Evolutionary conservation across 176 grass and related monocot species (phyloP), one percentile per base, ranked within the genome.

Genomic region (Rhipidocladum racemiflorum): DNA sequence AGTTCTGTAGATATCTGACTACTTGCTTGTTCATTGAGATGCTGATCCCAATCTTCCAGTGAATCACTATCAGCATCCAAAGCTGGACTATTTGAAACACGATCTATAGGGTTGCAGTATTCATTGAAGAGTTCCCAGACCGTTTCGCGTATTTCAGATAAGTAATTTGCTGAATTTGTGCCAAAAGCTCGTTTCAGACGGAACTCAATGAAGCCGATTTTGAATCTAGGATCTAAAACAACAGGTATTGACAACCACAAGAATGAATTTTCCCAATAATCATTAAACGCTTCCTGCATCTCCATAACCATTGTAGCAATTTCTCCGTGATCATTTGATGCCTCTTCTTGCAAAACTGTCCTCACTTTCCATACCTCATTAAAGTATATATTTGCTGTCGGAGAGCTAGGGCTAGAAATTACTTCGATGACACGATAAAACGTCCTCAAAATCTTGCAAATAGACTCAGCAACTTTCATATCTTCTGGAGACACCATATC

Each of bases 11-110:
- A 79, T 78, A 83, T 67, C 66, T 86, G 78, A 9, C 24, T 61
- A n/a, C 40, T 79, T 61, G 79, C 60, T 83, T 86, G 88, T 59
- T 82, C 88, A 79, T 90, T 86, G 29, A 90, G 84, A 66, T 90
- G 88, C 49, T 83, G 79, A 74, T 90, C 88, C 88, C 88, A 90
- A n/a, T 90, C 88, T 27, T 90, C 84, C 34, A 90, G 83, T 59
- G 30, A 83, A 67, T 90, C 88, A 13, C 3, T 86, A 24, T 72
- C n/a, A 6, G 32, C 65, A 73, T 60, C 67, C 18, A 85, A 77
- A 65, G 78, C 9, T 57, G 32, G 29, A 54, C 18, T 82, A 71
- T 59, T 57, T 59, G 83, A 76, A 46, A 46, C 46, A 49, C 21
- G 73, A 42, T 86, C 50, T 1, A 49, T 21, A 51, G 60, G 32